phyloP scores from a whole-genome alignment of 108 stramenopile species.

The Cyclotella distinguenda region DNA sequence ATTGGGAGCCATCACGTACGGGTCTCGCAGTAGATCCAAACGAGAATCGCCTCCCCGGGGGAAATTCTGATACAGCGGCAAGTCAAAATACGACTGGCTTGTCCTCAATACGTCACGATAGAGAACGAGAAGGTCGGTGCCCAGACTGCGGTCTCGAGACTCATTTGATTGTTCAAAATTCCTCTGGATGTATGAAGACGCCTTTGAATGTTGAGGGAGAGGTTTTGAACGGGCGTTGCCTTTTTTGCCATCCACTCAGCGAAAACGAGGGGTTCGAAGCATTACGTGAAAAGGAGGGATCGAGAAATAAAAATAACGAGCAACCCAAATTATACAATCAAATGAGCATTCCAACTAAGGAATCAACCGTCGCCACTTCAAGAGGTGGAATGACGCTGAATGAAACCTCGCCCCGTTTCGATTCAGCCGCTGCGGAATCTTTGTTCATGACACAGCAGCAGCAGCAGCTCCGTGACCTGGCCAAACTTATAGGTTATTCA shows the following conservation, averaged over 20 bases:
- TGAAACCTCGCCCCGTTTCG: neutral
- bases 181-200: constrained; percentile 16
- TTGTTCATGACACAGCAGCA: neutral
- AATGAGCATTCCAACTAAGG: neutral
- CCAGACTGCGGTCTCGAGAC: constrained; percentile 51
- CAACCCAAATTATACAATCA: constrained; percentile 1
- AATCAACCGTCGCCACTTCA: neutral
- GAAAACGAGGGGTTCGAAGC: constrained; percentile 6
- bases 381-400: neutral
- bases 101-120: constrained; percentile 7
- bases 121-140: constrained; percentile 50
- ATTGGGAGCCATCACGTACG: neutral
- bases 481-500: neutral
- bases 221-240: constrained; percentile 32
- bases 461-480: neutral
- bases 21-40: neutral
- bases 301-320: neutral
- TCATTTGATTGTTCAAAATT: constrained; percentile 12
- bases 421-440: neutral
- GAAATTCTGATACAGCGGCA: too few relatives aligned
- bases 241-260: constrained; percentile 39
- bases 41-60: neutral
- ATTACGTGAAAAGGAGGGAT: neutral
- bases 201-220: constrained; percentile 41
- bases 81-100: too few relatives aligned